Evolutionary conservation across 192 early-diverging fungal species (phyloP).

Genomic region (Phycomyces nitens): DNA sequence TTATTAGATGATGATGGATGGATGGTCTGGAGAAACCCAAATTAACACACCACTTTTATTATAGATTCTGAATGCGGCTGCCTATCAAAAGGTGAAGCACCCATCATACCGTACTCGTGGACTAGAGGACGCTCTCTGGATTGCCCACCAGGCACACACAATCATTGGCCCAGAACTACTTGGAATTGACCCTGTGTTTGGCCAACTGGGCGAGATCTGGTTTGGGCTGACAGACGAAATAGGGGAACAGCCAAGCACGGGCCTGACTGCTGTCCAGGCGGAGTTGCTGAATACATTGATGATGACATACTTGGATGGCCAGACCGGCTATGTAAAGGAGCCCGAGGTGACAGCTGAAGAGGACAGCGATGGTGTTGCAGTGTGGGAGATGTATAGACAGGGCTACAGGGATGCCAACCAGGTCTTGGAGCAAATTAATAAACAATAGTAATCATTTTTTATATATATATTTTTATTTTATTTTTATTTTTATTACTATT

Average conservation of each 20-base stretch:
- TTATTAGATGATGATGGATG: too few species aligned
- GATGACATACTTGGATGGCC: constrained; percentile 34
- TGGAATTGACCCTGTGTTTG: constrained; percentile 9
- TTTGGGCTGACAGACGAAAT: constrained; percentile 13
- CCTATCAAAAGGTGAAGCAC: constrained; percentile 19
- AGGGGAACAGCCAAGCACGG: background rate
- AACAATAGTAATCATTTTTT: too few species aligned
- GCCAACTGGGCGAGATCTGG: constrained; percentile 21
- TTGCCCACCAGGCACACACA: constrained; percentile 24
- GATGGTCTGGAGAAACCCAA: too few species aligned
- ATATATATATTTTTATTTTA: too few species aligned
- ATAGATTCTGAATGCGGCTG: constrained; percentile 17
- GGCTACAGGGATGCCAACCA: too few species aligned
- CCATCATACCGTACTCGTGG: constrained; percentile 23
- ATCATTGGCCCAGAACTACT: constrained; percentile 26
- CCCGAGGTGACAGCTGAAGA: background rate
- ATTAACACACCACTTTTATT: background rate
- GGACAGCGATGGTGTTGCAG: background rate
- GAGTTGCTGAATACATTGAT: constrained; percentile 30
- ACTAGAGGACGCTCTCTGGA: constrained; percentile 30
- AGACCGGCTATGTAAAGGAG: background rate
- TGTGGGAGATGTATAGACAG: too few species aligned
- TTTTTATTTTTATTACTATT: too few species aligned
- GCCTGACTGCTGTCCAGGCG: constrained; percentile 13
- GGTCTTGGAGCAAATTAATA: too few species aligned